These are phyloP conservation scores for Beauveria varroae DNA, from an alignment of 2,329 filamentous ascomycete species.

Conservation along the genomic window DNA sequence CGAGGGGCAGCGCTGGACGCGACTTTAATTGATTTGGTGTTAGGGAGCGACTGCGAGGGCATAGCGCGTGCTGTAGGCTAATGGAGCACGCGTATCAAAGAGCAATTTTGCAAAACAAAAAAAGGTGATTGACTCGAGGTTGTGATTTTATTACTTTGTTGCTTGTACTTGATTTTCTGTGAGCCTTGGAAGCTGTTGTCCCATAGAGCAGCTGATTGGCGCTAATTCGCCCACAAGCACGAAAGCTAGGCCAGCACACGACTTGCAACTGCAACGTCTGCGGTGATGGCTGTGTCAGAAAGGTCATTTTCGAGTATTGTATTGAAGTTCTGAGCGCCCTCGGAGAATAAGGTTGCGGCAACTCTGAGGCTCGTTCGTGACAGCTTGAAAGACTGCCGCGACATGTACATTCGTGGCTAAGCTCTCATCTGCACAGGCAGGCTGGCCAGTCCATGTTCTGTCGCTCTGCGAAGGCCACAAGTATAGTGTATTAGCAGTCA, in stretches of 20 bases:
- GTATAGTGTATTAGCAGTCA: no score
- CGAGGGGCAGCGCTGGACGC: conserved; percentile 4
- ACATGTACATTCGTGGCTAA: not conserved
- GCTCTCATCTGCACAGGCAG: not conserved
- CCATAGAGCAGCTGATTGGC: not conserved
- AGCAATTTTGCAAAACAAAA: not conserved
- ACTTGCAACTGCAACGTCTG: not conserved
- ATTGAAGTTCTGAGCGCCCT: not conserved
- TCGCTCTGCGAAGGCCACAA: not conserved
- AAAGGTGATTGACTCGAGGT: not conserved
- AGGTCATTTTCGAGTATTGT: not conserved
- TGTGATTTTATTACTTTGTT: not conserved
- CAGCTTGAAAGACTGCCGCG: not conserved
- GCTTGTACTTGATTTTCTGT: not conserved
- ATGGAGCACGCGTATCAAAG: not conserved
- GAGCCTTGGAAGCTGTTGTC: not conserved
- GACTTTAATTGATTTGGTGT: conserved; percentile 8
- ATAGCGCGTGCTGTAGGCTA: not conserved
- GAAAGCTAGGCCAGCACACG: not conserved
- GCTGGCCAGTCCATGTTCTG: not conserved
- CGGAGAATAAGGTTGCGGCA: not conserved
- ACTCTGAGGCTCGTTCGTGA: not conserved
- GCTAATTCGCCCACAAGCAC: not conserved
- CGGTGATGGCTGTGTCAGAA: not conserved
- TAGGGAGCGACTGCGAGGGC: not conserved